Conservation (phyloP, 148 eudicot genomes). For the Cornus suecica region DNA sequence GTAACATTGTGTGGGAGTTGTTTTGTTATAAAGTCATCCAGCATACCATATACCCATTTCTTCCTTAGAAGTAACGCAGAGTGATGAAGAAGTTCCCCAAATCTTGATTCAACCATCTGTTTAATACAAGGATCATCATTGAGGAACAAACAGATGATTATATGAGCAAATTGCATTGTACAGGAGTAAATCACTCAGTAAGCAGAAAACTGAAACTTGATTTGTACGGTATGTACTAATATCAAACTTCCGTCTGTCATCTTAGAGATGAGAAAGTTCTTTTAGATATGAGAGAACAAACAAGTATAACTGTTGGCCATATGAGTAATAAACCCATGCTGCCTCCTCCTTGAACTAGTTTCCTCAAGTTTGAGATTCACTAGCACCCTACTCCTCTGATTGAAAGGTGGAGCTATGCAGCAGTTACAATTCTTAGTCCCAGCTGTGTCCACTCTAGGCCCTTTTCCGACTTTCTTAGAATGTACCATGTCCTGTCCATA, state of each 20-base stretch:
- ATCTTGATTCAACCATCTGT: conserved; percentile 93
- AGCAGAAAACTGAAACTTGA: not conserved
- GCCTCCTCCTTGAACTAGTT: too few species aligned
- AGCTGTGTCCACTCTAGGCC: too few species aligned
- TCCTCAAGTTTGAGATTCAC: too few species aligned
- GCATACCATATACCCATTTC: conserved; percentile 84
- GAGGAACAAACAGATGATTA: not conserved
- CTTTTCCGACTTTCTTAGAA: too few species aligned
- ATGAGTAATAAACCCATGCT: too few species aligned
- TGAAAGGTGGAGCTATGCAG: too few species aligned
- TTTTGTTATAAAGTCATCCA: conserved; percentile 89
- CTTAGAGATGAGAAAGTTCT: too few species aligned
- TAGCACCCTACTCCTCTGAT: too few species aligned
- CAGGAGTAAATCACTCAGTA: not conserved
- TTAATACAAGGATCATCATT: conserved; percentile 11
- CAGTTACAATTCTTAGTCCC: too few species aligned
- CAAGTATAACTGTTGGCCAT: too few species aligned
- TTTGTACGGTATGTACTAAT: not conserved
- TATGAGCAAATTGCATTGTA: not conserved
- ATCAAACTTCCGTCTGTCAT: not conserved
- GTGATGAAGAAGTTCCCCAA: conserved; percentile 71
- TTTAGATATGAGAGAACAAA: not conserved
- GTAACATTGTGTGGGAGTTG: conserved; percentile 98
- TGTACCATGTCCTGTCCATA: too few species aligned
- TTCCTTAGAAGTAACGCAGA: conserved; percentile 64